A percentile compares a stretch with the other conserved stretches of the same genome.
phyloP scores from a whole-genome alignment of 192 early-diverging fungal species.

The Umbelopsis sp. region DNA sequence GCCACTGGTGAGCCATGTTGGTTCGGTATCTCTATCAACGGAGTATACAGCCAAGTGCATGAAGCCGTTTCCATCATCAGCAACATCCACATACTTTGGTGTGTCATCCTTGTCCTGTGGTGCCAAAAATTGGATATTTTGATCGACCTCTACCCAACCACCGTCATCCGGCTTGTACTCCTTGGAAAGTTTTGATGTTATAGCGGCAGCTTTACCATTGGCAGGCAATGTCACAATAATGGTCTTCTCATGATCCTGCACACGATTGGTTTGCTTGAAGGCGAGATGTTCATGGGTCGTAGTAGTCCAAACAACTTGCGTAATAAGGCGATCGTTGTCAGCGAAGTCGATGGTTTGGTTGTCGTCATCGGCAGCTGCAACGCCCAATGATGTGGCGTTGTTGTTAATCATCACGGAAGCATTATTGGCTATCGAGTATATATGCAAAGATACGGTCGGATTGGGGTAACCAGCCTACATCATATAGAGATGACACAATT shows the following conservation, averaged over 20 bases:
- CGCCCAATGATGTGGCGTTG: constrained; percentile 29
- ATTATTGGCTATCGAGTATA: constrained; percentile 49
- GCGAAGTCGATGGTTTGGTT: constrained; percentile 47
- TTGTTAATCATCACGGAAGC: constrained; percentile 26
- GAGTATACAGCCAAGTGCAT: constrained; percentile 71
- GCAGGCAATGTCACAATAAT: constrained; percentile 53
- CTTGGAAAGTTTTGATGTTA: constrained; percentile 48
- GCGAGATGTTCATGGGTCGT: constrained; percentile 61
- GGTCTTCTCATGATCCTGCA: constrained; percentile 81
- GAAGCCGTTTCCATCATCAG: constrained; percentile 61
- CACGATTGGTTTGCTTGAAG: constrained; percentile 84
- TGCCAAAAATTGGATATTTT: constrained; percentile 43
- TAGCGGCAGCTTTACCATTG: constrained; percentile 31
- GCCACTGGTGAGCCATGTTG: constrained; percentile 67
- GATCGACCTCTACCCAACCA: constrained; percentile 72
- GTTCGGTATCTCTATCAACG: constrained; percentile 4
- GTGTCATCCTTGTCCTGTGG: constrained; percentile 31
- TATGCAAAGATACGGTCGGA: constrained; percentile 76
- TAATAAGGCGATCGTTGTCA: constrained; percentile 76
- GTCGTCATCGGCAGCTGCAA: constrained; percentile 18
- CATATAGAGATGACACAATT: neutral
- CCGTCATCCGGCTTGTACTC: constrained; percentile 72
- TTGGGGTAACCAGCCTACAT: constrained; percentile 74
- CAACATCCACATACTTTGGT: constrained; percentile 66
- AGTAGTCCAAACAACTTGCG: constrained; percentile 84